phyloP scores from a whole-genome alignment of 495 filamentous ascomycete genomes.

The Trichoderma parareesei region DNA sequence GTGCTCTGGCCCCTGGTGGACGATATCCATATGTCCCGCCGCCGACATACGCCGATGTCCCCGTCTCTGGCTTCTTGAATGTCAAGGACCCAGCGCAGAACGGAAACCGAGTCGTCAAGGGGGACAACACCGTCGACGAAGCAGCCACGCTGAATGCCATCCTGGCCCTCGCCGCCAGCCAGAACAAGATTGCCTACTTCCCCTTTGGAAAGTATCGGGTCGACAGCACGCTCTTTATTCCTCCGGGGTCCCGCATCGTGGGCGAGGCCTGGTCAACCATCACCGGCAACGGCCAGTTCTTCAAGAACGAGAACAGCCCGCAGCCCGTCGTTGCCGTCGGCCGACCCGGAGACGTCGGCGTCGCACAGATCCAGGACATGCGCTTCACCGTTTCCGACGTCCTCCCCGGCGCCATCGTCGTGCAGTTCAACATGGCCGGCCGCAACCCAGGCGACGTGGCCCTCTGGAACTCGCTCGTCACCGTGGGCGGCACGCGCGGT shows the following conservation, averaged over 20 bases:
- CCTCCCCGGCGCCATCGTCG: conserved; percentile 61
- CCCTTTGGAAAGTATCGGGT: conserved; percentile 56
- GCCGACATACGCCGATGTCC: conserved; percentile 30
- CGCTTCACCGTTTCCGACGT: conserved; percentile 62
- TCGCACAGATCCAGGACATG: conserved; percentile 73
- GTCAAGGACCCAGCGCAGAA: conserved; percentile 36
- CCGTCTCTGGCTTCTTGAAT: conserved; percentile 33
- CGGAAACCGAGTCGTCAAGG: conserved; percentile 24
- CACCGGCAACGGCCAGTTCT: conserved; percentile 66
- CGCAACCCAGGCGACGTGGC: conserved; percentile 56
- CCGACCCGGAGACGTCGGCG: conserved; percentile 60
- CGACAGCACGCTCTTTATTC: conserved; percentile 54
- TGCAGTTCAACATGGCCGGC: conserved; percentile 66
- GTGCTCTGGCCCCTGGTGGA: conserved; percentile 24
- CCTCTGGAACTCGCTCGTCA: conserved; percentile 78
- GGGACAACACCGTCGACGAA: conserved; percentile 68
- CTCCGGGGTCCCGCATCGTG: conserved; percentile 56
- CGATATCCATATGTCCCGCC: conserved; percentile 26
- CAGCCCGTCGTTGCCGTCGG: conserved; percentile 65
- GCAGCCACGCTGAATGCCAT: conserved; percentile 49
- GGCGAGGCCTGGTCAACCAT: conserved; percentile 87
- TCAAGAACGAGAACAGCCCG: conserved; percentile 63
- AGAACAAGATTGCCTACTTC: conserved; percentile 51
- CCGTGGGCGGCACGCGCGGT: conserved; percentile 60
- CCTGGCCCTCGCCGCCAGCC: conserved; percentile 43